A percentile compares a stretch with the other conserved stretches of the same genome.
Evolutionary conservation across 2,329 filamentous ascomycete species (phyloP).

Genomic region (Calonectria fujianensis): DNA sequence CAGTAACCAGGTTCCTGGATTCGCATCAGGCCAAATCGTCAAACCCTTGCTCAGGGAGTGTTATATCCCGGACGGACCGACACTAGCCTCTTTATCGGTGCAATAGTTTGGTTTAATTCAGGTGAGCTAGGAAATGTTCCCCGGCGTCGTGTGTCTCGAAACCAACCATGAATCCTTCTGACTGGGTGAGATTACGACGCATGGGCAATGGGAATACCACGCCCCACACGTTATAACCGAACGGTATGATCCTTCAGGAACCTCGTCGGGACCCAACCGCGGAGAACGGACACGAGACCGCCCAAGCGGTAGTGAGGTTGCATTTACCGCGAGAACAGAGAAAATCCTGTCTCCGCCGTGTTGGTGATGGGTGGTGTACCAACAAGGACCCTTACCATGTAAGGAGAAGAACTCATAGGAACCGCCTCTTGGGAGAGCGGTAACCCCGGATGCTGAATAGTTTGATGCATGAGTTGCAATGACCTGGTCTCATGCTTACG

Average conservation of each 20-base stretch:
- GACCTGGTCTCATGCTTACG: background rate
- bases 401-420: background rate
- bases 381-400: background rate
- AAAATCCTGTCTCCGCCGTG: background rate
- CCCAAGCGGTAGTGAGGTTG: background rate
- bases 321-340: background rate
- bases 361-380: background rate
- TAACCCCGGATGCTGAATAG: background rate
- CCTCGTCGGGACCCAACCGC: background rate
- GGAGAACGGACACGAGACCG: background rate
- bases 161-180: background rate
- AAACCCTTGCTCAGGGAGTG: background rate
- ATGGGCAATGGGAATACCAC: conserved; percentile 6
- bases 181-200: background rate
- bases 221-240: background rate
- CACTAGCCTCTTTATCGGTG: background rate
- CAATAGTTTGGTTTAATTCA: background rate
- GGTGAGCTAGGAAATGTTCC: conserved; percentile 12
- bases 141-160: background rate
- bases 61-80: background rate
- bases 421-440: background rate
- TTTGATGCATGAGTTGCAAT: background rate
- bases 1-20: background rate
- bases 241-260: background rate
- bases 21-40: background rate